Base-by-base conservation (phyloP, 164 flowering plant species). In the Kalanchoe fedtschenkoi region DNA sequence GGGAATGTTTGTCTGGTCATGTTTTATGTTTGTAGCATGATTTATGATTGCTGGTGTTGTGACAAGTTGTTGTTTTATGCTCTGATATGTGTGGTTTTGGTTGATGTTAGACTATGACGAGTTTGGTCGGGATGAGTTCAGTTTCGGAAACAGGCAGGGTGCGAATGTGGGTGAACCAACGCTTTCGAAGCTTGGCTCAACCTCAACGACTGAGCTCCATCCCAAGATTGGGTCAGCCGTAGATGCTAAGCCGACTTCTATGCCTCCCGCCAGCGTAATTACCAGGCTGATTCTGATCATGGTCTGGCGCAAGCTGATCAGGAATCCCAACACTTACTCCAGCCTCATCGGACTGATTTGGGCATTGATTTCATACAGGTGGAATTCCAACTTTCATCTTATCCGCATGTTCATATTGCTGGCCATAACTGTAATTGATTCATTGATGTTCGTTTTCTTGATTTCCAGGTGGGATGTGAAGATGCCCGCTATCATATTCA, bases 241-340 rank as follows among this genome's bases (percentile, higher is more conserved):
- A 3, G 61, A 58, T 7, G 70, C 26, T 76, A 81, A 66, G 69
- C 69, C 61, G 58, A 77, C 74, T 64, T 66, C 77, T 3, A 80
- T 91, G 97, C 97, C 97, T 16, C 96, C 97, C 24, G 66, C 96
- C 17, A 89, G 92, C 70, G 97, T 91, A 0, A 87, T 91, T 92
- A 91, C 97, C 4, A 77, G 93, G 73, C 85, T 91, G 16, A 91
- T 91, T 24, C 72, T 91, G 62, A 91, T 91, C 67, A 91, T 91
- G 97, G 95, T 91, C 10, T 91, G 97, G 97, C 79, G 97, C 61
- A 89, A 91, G 59, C 84, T 91, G 16, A 89, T 91, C 54, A 77
- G 95, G 43, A 91, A 91, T 64, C 97, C 97, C 35, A 91, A 91
- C 81, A 87, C 96, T 39, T 91, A 91, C 59, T 91, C 97, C 6